Evolutionary conservation across 768 basidiomycete genomes (phyloP).

Genomic region (Pseudohyphozyma bogoriensis): DNA sequence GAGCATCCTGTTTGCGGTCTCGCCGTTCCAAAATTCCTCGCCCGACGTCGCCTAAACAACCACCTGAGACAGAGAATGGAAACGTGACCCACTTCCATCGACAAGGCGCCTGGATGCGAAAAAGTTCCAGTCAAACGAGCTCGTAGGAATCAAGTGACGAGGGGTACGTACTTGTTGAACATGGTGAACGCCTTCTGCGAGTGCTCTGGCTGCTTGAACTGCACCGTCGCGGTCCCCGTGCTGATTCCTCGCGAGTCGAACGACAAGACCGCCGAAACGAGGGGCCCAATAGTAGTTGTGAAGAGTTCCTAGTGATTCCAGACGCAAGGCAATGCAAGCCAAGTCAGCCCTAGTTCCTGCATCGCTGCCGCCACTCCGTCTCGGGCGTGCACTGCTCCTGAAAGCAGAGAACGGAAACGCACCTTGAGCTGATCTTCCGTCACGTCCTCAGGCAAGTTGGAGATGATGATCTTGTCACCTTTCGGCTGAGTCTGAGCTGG

Average conservation of each 20-base stretch:
- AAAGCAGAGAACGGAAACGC: no score
- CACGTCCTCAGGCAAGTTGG: constrained; percentile 84
- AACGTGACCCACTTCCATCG: constrained; percentile 97
- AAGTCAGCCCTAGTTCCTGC: no score
- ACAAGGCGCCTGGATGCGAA: constrained; percentile 92
- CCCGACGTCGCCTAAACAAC: background rate
- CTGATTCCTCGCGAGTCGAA: constrained; percentile 77
- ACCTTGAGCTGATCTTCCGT: constrained; percentile 91
- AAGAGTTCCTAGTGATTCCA: constrained; percentile 75
- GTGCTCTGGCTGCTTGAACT: no score
- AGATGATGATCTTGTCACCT: constrained; percentile 88
- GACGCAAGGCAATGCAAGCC: background rate
- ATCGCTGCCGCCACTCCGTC: no score
- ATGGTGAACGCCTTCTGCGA: no score
- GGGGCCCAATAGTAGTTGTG: constrained; percentile 74
- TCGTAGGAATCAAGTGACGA: no score
- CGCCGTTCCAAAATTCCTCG: no score
- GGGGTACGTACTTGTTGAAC: no score
- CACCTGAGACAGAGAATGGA: background rate
- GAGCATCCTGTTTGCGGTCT: no score
- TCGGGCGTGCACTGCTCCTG: no score
- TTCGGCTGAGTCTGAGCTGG: no score
- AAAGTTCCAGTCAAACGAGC: constrained; percentile 75
- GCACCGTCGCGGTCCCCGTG: constrained; percentile 78
- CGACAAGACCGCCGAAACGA: constrained; percentile 70